phyloP scores from a whole-genome alignment of 2,329 filamentous ascomycete genomes.

The Pseudomassariella vexata region DNA sequence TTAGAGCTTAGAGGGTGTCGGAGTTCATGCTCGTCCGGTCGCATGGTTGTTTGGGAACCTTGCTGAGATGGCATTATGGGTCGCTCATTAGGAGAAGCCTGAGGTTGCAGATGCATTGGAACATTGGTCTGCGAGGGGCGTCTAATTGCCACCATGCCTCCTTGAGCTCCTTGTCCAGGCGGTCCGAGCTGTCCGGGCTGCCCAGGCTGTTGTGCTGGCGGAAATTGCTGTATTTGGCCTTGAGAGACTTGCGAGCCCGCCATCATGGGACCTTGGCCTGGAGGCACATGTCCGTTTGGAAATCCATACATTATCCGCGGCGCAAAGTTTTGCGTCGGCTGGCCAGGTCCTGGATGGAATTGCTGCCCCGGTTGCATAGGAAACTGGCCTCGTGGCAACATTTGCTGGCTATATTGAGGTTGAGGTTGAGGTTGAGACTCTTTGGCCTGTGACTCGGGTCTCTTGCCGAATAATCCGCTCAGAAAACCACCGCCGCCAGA shows the following conservation, averaged over 20 bases:
- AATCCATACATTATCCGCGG: conserved; percentile 19
- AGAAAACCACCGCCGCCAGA: conserved; percentile 16
- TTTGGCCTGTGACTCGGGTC: conserved; percentile 17
- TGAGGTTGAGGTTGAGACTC: conserved; percentile 13
- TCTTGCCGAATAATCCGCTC: conserved; percentile 18
- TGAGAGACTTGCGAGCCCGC: neutral
- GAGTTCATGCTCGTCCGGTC: conserved; percentile 5
- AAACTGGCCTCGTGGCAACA: conserved; percentile 11
- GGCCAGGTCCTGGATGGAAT: conserved; percentile 17
- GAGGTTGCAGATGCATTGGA: conserved; percentile 6
- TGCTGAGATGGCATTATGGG: conserved; percentile 13
- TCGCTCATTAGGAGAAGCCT: conserved; percentile 7
- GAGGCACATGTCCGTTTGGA: too few relatives aligned
- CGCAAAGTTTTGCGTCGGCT: conserved; percentile 15
- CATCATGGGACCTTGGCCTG: neutral
- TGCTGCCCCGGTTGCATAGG: conserved; percentile 13
- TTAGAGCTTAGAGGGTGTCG: conserved; percentile 7
- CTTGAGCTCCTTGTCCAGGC: neutral
- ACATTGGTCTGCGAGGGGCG: conserved; percentile 4
- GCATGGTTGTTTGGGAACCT: conserved; percentile 11
- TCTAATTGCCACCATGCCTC: conserved; percentile 1
- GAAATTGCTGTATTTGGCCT: conserved; percentile 4
- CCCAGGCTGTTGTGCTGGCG: conserved; percentile 5
- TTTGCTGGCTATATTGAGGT: conserved; percentile 3
- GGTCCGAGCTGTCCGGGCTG: conserved; percentile 1